Conservation (phyloP, 2,329 filamentous ascomycete genomes). For the Penicillium sp. region DNA sequence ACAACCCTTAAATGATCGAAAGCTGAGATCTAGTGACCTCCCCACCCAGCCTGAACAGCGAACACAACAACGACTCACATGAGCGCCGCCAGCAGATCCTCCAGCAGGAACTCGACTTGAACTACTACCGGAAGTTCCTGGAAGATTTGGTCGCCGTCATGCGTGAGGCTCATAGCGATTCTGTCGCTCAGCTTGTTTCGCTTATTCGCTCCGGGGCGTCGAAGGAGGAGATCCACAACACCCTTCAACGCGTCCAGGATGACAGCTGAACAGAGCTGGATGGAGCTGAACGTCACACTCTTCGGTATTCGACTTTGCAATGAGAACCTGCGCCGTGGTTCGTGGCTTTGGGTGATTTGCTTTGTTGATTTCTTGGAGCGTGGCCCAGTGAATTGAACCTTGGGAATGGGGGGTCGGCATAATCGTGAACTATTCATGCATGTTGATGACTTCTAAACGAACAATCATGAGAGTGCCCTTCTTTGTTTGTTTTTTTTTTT, state of each 20-base stretch:
- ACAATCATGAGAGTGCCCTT: background rate
- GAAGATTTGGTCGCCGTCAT: conserved; percentile 27
- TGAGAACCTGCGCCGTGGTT: background rate
- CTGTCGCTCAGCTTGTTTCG: conserved; percentile 25
- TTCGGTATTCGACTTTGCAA: background rate
- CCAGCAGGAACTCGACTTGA: background rate
- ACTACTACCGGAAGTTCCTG: conserved; percentile 31
- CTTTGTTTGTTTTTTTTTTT: too few species aligned
- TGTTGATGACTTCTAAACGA: background rate
- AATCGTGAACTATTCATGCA: background rate
- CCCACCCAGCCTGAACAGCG: background rate
- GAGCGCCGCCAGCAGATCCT: background rate
- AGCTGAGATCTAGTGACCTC: background rate
- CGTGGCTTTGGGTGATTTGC: background rate
- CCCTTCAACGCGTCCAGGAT: conserved; percentile 17
- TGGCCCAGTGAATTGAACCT: background rate
- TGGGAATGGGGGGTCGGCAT: background rate
- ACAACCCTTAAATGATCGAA: background rate
- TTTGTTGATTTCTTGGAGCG: background rate
- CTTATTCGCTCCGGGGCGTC: conserved; percentile 33
- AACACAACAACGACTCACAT: background rate
- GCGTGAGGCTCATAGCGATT: conserved; percentile 23
- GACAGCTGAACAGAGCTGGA: background rate
- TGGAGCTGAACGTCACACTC: too few species aligned
- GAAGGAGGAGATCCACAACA: conserved; percentile 26